These are phyloP conservation scores for Pythium rhizo-oryzae DNA, from an alignment of 352 stramenopile species.

Conservation along the genomic window DNA sequence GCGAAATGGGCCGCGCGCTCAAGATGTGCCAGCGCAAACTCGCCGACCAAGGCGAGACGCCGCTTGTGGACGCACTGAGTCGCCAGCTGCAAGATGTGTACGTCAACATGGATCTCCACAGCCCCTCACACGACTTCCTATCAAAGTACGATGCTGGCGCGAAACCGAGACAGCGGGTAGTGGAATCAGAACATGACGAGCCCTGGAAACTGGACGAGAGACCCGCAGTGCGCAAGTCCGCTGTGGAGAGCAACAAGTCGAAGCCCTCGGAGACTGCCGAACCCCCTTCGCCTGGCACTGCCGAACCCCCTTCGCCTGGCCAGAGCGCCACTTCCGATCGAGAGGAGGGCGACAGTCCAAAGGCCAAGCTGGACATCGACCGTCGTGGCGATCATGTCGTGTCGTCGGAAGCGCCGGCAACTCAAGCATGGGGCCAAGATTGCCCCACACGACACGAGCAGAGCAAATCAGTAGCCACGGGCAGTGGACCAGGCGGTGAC, in stretches of 20 bases:
- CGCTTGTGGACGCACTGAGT: not conserved
- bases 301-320: too few species aligned
- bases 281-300: too few species aligned
- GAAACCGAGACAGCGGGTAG: not conserved
- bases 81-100: not conserved
- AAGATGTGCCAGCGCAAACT: not conserved
- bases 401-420: too few species aligned
- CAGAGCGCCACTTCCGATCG: too few species aligned
- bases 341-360: too few species aligned
- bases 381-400: too few species aligned
- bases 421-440: too few species aligned
- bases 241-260: not conserved
- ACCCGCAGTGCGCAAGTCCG: not conserved
- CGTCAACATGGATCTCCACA: not conserved
- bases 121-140: not conserved
- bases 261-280: not conserved
- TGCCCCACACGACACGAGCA: too few species aligned
- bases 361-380: too few species aligned
- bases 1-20: not conserved
- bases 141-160: not conserved
- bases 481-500: too few species aligned
- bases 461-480: too few species aligned
- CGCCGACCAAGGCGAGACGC: not conserved
- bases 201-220: not conserved
- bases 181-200: not conserved